Evolutionary conservation across 257 asterid species (phyloP).

Genomic region (Cruciata laevipes): DNA sequence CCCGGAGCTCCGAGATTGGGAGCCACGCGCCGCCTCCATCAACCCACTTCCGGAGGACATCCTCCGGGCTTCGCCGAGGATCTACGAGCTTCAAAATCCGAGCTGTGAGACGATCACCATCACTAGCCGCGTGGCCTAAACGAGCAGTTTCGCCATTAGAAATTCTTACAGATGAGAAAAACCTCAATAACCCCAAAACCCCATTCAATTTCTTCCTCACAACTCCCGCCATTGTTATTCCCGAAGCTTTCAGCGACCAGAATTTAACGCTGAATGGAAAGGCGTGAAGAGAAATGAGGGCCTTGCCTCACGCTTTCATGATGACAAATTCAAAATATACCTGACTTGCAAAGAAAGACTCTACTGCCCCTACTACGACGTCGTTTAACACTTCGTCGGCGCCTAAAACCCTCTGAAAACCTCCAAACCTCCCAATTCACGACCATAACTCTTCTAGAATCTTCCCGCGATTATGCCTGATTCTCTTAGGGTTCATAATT

Average conservation of each 20-base stretch:
- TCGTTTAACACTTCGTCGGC: neutral
- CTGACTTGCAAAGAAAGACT: neutral
- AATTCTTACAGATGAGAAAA: constrained; percentile 12
- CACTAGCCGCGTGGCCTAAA: neutral
- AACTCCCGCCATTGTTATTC: neutral
- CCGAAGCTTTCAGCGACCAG: neutral
- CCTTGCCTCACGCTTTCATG: neutral
- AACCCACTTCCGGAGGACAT: constrained; percentile 30
- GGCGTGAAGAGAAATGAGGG: neutral
- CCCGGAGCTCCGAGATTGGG: constrained; percentile 25
- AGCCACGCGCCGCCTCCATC: constrained; percentile 23
- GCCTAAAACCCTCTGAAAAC: neutral
- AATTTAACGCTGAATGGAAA: neutral
- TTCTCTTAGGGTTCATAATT: neutral
- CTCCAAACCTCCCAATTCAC: neutral
- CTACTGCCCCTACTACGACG: neutral
- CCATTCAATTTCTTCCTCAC: neutral
- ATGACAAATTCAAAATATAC: neutral
- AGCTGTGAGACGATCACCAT: constrained; percentile 2
- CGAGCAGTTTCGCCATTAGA: neutral
- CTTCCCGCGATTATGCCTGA: neutral
- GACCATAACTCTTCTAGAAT: neutral
- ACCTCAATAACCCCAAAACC: constrained; percentile 14
- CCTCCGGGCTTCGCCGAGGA: constrained; percentile 19
- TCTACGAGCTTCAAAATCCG: constrained; percentile 15